Base-by-base conservation (phyloP, 257 asterid species). In the Nicotiana undulata region DNA sequence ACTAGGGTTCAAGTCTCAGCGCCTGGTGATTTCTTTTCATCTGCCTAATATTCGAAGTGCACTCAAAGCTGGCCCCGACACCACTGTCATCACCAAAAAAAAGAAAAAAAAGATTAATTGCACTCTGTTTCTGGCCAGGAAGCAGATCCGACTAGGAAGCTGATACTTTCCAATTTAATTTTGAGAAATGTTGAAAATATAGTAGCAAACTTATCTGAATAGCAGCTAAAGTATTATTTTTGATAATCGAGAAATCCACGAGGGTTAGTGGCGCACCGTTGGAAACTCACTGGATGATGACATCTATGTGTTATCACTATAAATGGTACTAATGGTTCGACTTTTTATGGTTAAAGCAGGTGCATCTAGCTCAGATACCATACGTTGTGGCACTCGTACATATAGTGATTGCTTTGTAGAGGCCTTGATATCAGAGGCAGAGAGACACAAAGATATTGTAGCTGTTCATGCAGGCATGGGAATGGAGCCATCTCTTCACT, bases 391-490 rank as follows among this genome's bases (percentile, higher is more conserved):
- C 68, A 87, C 88, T 79, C 91, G 80, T 80, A 89, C 97, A 26
- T 93, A 86, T 83, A 87, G 92, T 70, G 96, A 92, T 63, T 86
- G 87, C 84, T 89, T 94, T 81, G 94, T 85, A 28, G 90, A 90
- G 90, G 91, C 98, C 31, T 86, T 94, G 85, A 76, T 90, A 76
- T 77, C 86, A 56, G 97, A 91, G 86, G 87, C 97, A 0, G 85
- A 90, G 82, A 87, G 79, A 86, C 94, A 94, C 81, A 87, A 90
- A 85, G 89, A 91, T 75, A 88, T 94, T 22, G 97, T 94, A 83
- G 95, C 88, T 79, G 93, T 94, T 83, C 97, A 91, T 84, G 98
- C 97, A 20, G 98, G 97, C 46, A 94, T 91, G 97, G 93, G 91
- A 63, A 91, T 92, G 93, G 98, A 94, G 79, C 85, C 95, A 18